Percentiles rank a stretch among this genome's conserved stretches.
phyloP scores from a whole-genome alignment of 306 rosid species.

The Bauhinia variegata region DNA sequence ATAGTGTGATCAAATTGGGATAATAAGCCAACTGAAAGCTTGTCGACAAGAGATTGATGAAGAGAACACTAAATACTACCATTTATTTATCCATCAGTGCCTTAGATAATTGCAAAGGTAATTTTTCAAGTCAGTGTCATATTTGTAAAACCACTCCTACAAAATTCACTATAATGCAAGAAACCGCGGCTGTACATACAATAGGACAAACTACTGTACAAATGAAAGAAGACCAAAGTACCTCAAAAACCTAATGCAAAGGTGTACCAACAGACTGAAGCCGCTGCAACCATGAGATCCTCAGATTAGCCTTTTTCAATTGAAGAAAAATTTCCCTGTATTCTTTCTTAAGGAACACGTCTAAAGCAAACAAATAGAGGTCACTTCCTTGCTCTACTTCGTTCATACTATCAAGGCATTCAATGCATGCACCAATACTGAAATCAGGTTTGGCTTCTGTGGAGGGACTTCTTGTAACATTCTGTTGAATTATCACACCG shows the following conservation, averaged over 20 bases:
- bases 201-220: slow-evolving; percentile 20
- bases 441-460: slow-evolving; percentile 43
- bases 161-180: slow-evolving; percentile 27
- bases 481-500: slow-evolving; percentile 33
- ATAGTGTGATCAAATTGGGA: background rate
- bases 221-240: background rate
- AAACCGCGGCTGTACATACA: slow-evolving; percentile 1
- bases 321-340: slow-evolving; percentile 76
- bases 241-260: slow-evolving; percentile 34
- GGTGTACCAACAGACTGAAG: slow-evolving; percentile 55
- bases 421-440: slow-evolving; percentile 73
- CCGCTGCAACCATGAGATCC: slow-evolving; percentile 74
- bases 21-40: background rate
- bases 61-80: slow-evolving; percentile 11
- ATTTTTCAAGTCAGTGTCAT: slow-evolving; percentile 13
- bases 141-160: background rate
- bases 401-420: slow-evolving; percentile 68
- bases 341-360: slow-evolving; percentile 73
- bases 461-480: slow-evolving; percentile 32
- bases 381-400: slow-evolving; percentile 72
- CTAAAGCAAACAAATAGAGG: slow-evolving; percentile 72
- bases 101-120: background rate
- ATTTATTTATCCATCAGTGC: background rate
- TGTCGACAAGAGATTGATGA: background rate
- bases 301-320: slow-evolving; percentile 59